Base-by-base conservation (phyloP, 768 basidiomycete species). In the Stropharia rugosoannulata region DNA sequence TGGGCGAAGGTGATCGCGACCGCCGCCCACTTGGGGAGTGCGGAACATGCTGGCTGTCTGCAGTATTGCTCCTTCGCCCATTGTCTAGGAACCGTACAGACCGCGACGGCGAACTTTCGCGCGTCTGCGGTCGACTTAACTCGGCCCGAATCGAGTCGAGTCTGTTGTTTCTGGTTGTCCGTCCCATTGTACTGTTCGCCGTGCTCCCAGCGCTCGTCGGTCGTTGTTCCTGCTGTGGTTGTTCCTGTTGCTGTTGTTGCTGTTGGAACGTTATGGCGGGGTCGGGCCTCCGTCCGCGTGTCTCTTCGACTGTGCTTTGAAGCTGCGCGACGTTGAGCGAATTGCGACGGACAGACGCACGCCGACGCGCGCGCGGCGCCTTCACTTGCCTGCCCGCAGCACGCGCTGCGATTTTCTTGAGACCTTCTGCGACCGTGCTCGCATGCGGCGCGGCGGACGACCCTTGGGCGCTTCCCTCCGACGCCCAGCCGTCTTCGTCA, bases 401-500 rank as follows among this genome's bases (percentile, higher is more conserved):
- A 29, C 59, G 58, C 11, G 60, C 51, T 12, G 57, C 36, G 13
- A 32, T 55, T 27, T 53, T 57, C 4, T 19, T 37, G 2, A 37
- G 11, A 19, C 25, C 41, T 13, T 15, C 42, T 29, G 9, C 39
- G 2, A 40, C 16, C 6, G 50, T 18, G 38, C 49, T 37, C n/a
- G 40, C 50, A 11, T 55, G 13, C 36, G 50, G 18, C 16, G 36
- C 39, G 12, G 38, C 29, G 9, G 40, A 27, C 3, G 38, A 32
- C 32, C 18, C 6, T 22, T 37, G 48, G 0, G 45, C 36, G 37
- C 47, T 59, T 19, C 65, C 70, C 46, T 90, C 88, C 5, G 86
- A 88, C 15, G 78, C 76, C 86, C 85, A 88, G 1, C 76, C 84
- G 56, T 82, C 87, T 0, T 86, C 85, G 15, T 82, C 82, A 6